phyloP scores from a whole-genome alignment of 148 eudicot species.

The Amaranthus palmeri region DNA sequence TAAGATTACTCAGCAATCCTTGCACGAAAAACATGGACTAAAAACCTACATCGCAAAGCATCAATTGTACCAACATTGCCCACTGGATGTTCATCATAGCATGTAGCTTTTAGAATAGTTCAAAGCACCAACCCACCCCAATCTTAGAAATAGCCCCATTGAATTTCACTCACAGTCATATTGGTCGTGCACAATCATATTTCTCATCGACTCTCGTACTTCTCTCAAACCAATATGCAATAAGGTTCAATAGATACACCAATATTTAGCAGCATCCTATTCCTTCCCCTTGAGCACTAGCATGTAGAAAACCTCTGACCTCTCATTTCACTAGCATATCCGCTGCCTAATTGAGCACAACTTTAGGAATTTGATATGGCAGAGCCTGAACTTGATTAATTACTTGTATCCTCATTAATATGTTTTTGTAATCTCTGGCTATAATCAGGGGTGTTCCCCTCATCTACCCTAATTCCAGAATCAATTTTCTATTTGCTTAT shows the following conservation, averaged over 20 bases:
- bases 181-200: not conserved
- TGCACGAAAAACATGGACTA: conserved; percentile 9
- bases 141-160: conserved; percentile 1
- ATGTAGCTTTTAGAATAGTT: not conserved
- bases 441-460: conserved; percentile 33
- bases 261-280: conserved; percentile 13
- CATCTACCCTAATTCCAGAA: conserved; percentile 25
- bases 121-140: not conserved
- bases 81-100: conserved; percentile 2
- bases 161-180: not conserved
- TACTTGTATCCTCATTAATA: conserved; percentile 81
- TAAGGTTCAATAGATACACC: conserved; percentile 1
- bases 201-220: not conserved
- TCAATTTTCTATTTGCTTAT: conserved; percentile 61
- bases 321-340: conserved; percentile 85
- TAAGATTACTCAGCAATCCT: not conserved
- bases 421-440: conserved; percentile 42
- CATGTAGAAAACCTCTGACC: conserved; percentile 42
- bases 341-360: conserved; percentile 72
- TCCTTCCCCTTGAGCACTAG: not conserved
- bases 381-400: conserved; percentile 96
- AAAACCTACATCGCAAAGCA: not conserved
- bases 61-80: conserved; percentile 12
- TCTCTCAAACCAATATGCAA: not conserved
- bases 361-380: conserved; percentile 90